Conservation (phyloP, 306 rosid genomes). For the Glycyrrhiza uralensis region DNA sequence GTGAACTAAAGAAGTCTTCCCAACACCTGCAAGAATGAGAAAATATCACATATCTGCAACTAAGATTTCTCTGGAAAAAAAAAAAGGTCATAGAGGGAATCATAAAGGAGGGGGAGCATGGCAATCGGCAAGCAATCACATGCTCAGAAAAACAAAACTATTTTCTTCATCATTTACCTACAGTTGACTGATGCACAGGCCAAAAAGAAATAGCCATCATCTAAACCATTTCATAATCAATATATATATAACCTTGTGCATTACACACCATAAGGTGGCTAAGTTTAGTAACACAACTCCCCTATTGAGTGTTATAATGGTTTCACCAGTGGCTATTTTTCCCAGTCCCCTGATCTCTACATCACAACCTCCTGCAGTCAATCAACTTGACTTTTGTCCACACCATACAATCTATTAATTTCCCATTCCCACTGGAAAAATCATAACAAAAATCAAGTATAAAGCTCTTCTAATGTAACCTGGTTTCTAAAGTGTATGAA, state of each 20-base stretch:
- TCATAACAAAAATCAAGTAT: neutral
- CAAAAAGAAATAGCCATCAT: neutral
- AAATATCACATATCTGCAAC: conserved; percentile 17
- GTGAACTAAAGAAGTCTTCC: conserved; percentile 89
- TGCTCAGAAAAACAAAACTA: neutral
- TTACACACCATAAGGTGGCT: neutral
- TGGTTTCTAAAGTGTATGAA: neutral
- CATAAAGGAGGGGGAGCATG: neutral
- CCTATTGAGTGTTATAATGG: neutral
- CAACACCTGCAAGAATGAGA: conserved; percentile 66
- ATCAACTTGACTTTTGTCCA: neutral
- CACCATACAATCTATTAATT: neutral
- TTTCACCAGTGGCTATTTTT: conserved; percentile 1
- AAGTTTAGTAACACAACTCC: neutral
- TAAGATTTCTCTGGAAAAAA: neutral
- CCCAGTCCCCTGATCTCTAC: conserved; percentile 1
- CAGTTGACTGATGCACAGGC: neutral
- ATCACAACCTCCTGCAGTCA: neutral
- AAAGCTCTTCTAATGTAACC: neutral
- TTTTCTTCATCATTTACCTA: neutral
- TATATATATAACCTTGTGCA: neutral
- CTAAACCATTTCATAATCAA: neutral
- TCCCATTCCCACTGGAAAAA: neutral
- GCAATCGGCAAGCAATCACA: conserved; percentile 8
- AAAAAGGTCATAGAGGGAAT: neutral